Base-by-base conservation (phyloP, 805 yeast genomes). In the Teunomyces kruisii region DNA sequence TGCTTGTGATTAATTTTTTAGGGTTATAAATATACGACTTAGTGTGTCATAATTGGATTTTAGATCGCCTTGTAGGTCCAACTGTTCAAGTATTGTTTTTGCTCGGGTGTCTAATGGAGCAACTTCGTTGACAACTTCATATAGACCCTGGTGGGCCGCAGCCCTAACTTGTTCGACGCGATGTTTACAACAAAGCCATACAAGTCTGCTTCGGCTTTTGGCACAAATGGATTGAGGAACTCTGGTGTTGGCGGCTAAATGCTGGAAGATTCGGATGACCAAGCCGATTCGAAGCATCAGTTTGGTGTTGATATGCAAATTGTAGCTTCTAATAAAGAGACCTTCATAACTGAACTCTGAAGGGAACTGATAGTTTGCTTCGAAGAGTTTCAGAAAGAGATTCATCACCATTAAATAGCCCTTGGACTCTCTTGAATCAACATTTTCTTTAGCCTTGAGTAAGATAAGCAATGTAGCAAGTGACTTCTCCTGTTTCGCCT, bases 281-380 rank as follows among this genome's bases (percentile, higher is more conserved):
- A 68, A 52, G 0, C 59, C 52, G 1, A 80, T 48, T 33, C 81
- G 58, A 0, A 60, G 45, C 6, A 66, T 37, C 41, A 70, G 72
- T 4, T 68, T 56, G 1, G 80, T 76, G 46, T 75, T 75, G 28
- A 84, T 62, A 43, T 83, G 84, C 28, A 81, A 58, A 55, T 84
- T 84, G 64, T 73, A 81, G 4, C 78, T 61, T 26, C 81, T 63
- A 1, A 78, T 67, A 37, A 68, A 78, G 4, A 82, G 57, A 1
- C 68, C 62, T 30, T 65, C 54, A 14, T 61, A 53, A 19, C 58
- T 54, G 35, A 67, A 65, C 1, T 32, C 44, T 0, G 10, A 19
- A 0, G 78, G 76, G n/a, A 71, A 44, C 6, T 32, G 37, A 2
- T 66, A 36, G 37, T 65, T 66, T 8, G 69, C 46, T 38, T 78